Percentiles rank a stretch among this genome's conserved stretches.
Evolutionary conservation across 208 protist genomes (phyloP).

Genomic region (Trypanosoma cruzi): DNA sequence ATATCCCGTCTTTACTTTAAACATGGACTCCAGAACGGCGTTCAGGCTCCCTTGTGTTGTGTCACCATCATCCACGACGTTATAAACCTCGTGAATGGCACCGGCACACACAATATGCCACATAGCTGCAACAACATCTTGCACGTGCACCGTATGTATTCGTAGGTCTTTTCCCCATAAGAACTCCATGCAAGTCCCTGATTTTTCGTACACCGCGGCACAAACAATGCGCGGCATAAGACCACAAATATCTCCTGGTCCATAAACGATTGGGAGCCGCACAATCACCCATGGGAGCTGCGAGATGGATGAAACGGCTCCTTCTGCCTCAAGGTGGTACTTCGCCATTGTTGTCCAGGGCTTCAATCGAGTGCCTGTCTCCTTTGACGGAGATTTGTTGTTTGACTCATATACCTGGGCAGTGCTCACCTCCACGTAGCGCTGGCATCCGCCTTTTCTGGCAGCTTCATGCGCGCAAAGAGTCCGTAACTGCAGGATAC

Average conservation of each 20-base stretch:
- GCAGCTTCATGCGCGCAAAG: conserved; percentile 66
- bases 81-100: conserved; percentile 64
- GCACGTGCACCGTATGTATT: conserved; percentile 94
- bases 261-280: conserved; percentile 92
- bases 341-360: conserved; percentile 89
- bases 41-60: conserved; percentile 91
- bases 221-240: conserved; percentile 88
- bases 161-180: conserved; percentile 82
- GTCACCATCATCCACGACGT: conserved; percentile 91
- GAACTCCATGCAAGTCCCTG: conserved; percentile 90
- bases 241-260: conserved; percentile 77
- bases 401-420: conserved; percentile 87
- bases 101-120: conserved; percentile 58
- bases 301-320: conserved; percentile 41
- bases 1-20: conserved; percentile 88
- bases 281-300: conserved; percentile 79
- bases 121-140: conserved; percentile 84
- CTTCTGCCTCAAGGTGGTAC: conserved; percentile 78
- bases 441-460: conserved; percentile 35
- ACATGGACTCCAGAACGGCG: conserved; percentile 71
- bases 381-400: conserved; percentile 39
- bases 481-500: conserved; percentile 57
- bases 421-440: conserved; percentile 92
- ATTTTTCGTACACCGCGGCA: conserved; percentile 86
- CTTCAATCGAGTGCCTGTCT: conserved; percentile 37